Conservation (phyloP, 1,284 basidiomycete species). For the Sparassis latifolia region DNA sequence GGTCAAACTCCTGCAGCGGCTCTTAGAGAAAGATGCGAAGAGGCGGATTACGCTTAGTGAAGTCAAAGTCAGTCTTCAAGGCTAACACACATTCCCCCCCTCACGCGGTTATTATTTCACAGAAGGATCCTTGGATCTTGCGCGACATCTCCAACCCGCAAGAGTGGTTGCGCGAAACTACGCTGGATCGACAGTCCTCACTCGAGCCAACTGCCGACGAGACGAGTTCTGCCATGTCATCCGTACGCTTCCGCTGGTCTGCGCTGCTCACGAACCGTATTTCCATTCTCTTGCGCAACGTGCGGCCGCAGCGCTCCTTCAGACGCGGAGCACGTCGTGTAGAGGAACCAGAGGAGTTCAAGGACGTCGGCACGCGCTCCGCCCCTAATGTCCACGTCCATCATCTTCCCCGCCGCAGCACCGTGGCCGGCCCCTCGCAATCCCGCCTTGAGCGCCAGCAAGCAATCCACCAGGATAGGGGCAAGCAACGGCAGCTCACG, state of each 20-base stretch:
- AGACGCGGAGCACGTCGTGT: conserved; percentile 18
- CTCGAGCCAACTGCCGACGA: conserved; percentile 78
- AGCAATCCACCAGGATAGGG: conserved; percentile 10
- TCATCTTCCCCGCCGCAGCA: too few species aligned
- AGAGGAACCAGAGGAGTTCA: conserved; percentile 20
- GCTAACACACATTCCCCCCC: conserved; percentile 16
- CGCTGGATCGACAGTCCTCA: conserved; percentile 49
- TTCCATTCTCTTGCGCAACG: conserved; percentile 38
- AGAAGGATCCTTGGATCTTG: conserved; percentile 74
- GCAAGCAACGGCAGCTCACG: conserved; percentile 13
- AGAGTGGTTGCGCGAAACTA: conserved; percentile 78
- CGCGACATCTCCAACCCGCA: conserved; percentile 66
- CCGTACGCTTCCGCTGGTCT: conserved; percentile 45
- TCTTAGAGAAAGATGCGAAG: conserved; percentile 81
- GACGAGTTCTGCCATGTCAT: conserved; percentile 69
- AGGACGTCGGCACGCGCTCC: conserved; percentile 26
- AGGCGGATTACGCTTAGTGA: conserved; percentile 79
- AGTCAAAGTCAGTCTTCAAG: conserved; percentile 61
- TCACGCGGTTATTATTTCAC: conserved; percentile 8
- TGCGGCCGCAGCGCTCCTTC: conserved; percentile 32
- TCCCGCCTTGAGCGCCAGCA: too few species aligned
- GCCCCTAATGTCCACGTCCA: conserved; percentile 12
- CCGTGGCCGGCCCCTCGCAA: too few species aligned
- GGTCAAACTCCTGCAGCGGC: conserved; percentile 64
- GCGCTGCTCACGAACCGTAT: conserved; percentile 27